Base-by-base conservation (phyloP, 768 basidiomycete species). In the Suillus cothurnatus region DNA sequence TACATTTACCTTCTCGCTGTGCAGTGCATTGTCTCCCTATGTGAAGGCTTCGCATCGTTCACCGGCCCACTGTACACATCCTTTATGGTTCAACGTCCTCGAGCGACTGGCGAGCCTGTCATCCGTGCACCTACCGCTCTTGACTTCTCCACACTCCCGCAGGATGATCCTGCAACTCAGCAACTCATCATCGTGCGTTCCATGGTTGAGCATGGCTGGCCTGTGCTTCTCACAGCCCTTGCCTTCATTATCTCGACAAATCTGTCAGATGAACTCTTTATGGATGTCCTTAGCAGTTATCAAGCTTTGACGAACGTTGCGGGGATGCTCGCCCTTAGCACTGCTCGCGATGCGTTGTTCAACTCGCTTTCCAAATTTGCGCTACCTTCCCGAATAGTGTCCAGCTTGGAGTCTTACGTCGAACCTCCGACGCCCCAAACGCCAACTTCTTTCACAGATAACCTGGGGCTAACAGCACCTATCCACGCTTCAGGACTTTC, bases 1-100 rank as follows among this genome's bases (percentile, higher is more conserved):
- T 98, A 99, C 74, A 85, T 97, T 67, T 97, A 96, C 72, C 89
- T 99, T 8, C 85, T 99, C 2, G 93, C 89, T 1, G 85, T 97
- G 0, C 95, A 98, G 71, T 95, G 92, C 70, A 83, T 98, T 11
- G 84, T 91, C 34, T 89, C 93, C 0, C 79, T 99, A 3, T 93
- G 91, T 66, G 94, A 95, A 69, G 95, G 95, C 2, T 89, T 95
- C 61, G 88, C 90, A 0, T 81, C 86, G 0, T 91, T 87, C 74
- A 85, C 88, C 0, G 87, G 88, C 0, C 90, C 91, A 0, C 77
- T 95, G 23, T 95, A 93, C 76, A 90, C 81, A 52, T 77, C 86
- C 1, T 80, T 93, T 63, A 84, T 90, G 66, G 80, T 91, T 5
- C 90, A 93, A 69, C 81, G 84, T 34, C 88, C 86, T 1, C 84